A percentile compares a stretch with the other conserved stretches of the same genome.
Conservation (phyloP, 2,329 filamentous ascomycete genomes). For the Claviceps arundinis region DNA sequence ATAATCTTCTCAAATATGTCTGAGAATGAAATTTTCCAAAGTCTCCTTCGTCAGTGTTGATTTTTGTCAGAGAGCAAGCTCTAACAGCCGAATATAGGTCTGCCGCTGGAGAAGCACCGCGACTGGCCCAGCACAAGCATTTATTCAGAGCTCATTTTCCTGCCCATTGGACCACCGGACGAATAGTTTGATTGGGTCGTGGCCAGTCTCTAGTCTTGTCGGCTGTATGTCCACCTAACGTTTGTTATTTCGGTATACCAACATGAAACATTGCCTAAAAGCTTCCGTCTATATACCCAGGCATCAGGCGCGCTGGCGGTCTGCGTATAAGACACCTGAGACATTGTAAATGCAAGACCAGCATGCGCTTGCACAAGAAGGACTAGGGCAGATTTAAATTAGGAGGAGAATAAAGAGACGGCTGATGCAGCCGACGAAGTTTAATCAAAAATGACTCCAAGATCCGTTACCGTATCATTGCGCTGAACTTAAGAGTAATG, state of each 20-base stretch:
- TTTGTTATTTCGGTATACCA: background rate
- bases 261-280: background rate
- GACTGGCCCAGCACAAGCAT: background rate
- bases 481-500: background rate
- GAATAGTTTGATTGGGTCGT: background rate
- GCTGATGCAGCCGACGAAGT: background rate
- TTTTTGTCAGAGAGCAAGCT: background rate
- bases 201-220: background rate
- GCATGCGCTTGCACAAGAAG: background rate
- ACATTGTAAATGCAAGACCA: background rate
- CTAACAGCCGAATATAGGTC: background rate
- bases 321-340: no score
- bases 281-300: background rate
- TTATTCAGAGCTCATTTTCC: background rate
- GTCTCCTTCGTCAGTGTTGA: background rate
- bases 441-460: background rate
- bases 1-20: conserved; percentile 53
- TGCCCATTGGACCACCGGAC: background rate
- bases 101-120: background rate
- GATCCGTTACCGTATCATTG: no score
- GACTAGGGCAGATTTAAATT: no score
- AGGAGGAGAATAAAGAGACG: background rate
- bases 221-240: background rate
- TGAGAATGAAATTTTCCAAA: conserved; percentile 23
- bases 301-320: background rate